Evolutionary conservation across 2,329 filamentous ascomycete species (phyloP), one percentile per base, ranked within the genome.

Genomic region (Fusarium falciforme): DNA sequence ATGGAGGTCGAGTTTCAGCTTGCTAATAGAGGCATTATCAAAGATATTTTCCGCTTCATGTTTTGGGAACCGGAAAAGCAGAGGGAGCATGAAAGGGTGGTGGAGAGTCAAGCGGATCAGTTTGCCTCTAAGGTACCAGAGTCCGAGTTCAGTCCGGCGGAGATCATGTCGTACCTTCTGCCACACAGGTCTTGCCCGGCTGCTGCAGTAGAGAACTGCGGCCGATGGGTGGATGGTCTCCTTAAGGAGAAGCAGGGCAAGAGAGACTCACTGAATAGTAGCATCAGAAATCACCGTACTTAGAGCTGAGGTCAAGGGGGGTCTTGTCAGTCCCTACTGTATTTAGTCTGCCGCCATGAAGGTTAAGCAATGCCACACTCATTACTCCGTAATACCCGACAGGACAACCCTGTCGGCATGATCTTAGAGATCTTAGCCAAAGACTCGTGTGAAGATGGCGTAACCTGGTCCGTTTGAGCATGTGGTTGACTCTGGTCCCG

Each of bases 121-220:
- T 89, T 89, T 67, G 82, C 85, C 1, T 70, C 78, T 5, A 80
- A 79, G 73, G 81, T 89, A 47, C 87, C 87, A 1, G 81, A 81
- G 25, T 83, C 83, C 62, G 82, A 87, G 73, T 88, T 89, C 72
- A 87, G 85, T 61, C 86, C 86, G 0, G 87, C 87, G 3, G 87
- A 89, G 78, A 84, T 89, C 14, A 65, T 73, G n/a, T 70, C 52
- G 14, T 72, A 73, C 40, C 64, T 74, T 40, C n/a, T 68, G n/a
- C 49, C 7, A 22, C 25, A 68, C 12, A 49, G 52, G 44, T n/a
- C 2, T 66, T 66, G 16, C 63, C 55, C 44, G 44, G 63, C 63
- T 66, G 11, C 57, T 61, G 25, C 25, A 70, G 40, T 67, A 61
- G 36, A 66, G 60, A 12, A 12, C 38, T 6, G 38, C 4, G n/a